Percentiles rank a stretch among this genome's conserved stretches.
Conservation (phyloP, 345 rosid genomes). For the Gossypium herbaceum region DNA sequence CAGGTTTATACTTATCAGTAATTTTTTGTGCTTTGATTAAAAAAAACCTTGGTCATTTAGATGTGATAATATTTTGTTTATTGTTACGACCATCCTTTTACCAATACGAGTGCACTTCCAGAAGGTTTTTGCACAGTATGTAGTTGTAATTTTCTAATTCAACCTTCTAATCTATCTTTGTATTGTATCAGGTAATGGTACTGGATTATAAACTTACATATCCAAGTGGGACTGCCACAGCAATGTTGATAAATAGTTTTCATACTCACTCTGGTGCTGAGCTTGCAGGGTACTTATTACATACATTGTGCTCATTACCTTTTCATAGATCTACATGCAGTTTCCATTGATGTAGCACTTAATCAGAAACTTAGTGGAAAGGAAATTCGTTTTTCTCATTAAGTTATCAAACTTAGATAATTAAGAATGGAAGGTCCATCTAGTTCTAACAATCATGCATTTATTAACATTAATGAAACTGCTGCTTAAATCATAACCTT, state of each 20-base stretch:
- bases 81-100: background rate
- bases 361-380: background rate
- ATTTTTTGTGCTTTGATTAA: background rate
- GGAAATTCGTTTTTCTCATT: background rate
- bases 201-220: conserved; percentile 89
- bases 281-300: conserved; percentile 68
- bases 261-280: conserved; percentile 85
- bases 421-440: background rate
- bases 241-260: conserved; percentile 91
- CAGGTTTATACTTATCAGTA: background rate
- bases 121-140: background rate
- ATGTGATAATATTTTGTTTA: background rate
- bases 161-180: conserved; percentile 1
- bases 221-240: conserved; percentile 96
- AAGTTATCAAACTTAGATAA: conserved; percentile 1
- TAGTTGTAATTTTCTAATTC: background rate
- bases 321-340: background rate
- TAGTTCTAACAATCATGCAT: background rate
- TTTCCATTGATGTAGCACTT: conserved; percentile 7
- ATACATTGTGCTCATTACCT: background rate
- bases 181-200: conserved; percentile 62
- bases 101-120: background rate
- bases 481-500: background rate
- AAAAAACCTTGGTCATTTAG: background rate
- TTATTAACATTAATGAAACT: background rate